Evolutionary conservation across 306 rosid species (phyloP).

Genomic region (Notholithocarpus densiflorus): DNA sequence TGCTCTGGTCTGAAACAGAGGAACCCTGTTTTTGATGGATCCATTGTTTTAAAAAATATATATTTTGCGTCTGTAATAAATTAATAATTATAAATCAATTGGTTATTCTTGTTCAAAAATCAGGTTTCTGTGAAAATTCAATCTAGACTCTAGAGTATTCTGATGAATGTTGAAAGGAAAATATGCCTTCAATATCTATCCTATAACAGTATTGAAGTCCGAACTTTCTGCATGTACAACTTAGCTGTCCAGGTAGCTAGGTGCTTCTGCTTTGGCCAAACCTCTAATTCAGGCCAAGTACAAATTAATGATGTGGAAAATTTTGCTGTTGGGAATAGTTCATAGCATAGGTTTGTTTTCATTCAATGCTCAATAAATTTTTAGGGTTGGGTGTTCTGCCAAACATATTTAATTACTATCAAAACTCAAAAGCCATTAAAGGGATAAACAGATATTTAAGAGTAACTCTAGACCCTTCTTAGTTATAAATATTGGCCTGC

Average conservation of each 20-base stretch:
- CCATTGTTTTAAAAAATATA: background rate
- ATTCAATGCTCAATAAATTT: background rate
- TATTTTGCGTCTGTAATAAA: background rate
- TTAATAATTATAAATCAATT: background rate
- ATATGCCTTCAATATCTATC: background rate
- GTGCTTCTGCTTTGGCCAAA: background rate
- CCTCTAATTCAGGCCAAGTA: background rate
- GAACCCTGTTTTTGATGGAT: background rate
- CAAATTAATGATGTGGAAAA: background rate
- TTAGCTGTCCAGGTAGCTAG: background rate
- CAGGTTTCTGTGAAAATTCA: background rate
- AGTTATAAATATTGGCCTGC: background rate
- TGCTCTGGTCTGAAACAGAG: background rate
- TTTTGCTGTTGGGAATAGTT: background rate
- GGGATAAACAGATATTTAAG: too few relatives aligned
- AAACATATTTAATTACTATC: background rate
- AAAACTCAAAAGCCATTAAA: too few relatives aligned
- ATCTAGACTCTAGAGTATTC: background rate
- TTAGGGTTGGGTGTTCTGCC: background rate
- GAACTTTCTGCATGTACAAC: background rate
- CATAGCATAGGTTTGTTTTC: background rate
- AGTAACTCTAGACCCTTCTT: background rate
- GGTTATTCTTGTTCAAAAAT: background rate
- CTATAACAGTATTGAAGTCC: background rate
- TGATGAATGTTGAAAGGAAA: too few relatives aligned